Evolutionary conservation across 1,284 basidiomycete species (phyloP), one percentile per base, ranked within the genome.

Genomic region (Amylostereum areolatum): DNA sequence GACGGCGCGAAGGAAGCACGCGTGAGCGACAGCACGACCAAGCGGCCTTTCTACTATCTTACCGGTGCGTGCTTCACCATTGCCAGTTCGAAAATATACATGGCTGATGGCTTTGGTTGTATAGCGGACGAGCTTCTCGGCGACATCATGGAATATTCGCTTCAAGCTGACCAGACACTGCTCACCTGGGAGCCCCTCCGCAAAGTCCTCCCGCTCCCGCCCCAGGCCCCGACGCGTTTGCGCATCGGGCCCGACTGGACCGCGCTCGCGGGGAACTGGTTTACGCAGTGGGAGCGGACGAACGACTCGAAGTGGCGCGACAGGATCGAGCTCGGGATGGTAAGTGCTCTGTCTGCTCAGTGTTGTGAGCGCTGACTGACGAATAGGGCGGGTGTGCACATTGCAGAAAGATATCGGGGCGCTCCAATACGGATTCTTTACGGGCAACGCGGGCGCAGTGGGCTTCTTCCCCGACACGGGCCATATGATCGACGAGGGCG

Each of bases 1-100:
- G 71, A 73, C 55, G 71, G 71, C 25, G 71, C 71, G 0, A 72
- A 73, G 48, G 71, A 73, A 49, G 70, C 68, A 8, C 62, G 71
- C 4, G 64, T 73, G n/a, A 57, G 60, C 11, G 64, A 65, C 27
- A 64, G 63, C 28, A 66, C 66, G 10, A 52, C 72, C 32, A 66
- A 66, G 49, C 61, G 71, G 30, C 70, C 70, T 5, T 71, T 67
- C 45, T 70, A 68, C 53, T 72, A 71, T 54, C 50, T 73, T 18
- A 68, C 67, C 6, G 59, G 69, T 70, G 40, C 32, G 62, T 12
- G 34, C 36, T 36, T 25, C 9, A 29, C 32, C 12, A 10, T 35
- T 35, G 8, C 33, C 33, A 3, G 12, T 36, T 34, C 42, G 70
- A 27, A 72, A 43, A 18, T n/a, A 28, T 34, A 1, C 5, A 30